A percentile compares a stretch with the other conserved stretches of the same genome.
Conservation (phyloP, 1,284 basidiomycete species). For the Cryptococcus neoformans region DNA sequence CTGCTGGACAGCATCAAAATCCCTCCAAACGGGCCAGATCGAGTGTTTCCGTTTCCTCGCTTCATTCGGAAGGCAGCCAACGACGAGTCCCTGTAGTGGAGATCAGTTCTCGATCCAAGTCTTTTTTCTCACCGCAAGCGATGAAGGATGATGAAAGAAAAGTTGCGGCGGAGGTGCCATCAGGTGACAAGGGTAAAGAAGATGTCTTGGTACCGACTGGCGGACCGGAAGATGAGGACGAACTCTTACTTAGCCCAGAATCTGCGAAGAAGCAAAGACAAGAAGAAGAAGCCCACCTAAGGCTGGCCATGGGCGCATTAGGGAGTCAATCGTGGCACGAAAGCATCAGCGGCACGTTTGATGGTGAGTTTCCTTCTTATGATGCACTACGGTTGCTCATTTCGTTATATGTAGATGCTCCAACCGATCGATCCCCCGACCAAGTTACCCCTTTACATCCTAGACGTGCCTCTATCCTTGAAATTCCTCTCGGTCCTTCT, state of each 20-base stretch:
- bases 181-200: neutral
- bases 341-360: no score
- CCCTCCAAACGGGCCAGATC: neutral
- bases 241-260: slow-evolving; percentile 27
- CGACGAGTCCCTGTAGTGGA: slow-evolving; percentile 6
- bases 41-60: slow-evolving; percentile 2
- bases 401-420: no score
- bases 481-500: slow-evolving; percentile 2
- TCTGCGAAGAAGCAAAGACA: slow-evolving; percentile 15
- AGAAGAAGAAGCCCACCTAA: slow-evolving; percentile 24
- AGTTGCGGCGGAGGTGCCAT: neutral
- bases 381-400: no score
- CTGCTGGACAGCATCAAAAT: neutral
- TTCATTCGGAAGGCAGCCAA: neutral
- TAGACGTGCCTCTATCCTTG: no score
- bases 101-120: neutral
- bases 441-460: neutral
- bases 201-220: neutral
- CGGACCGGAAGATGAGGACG: slow-evolving; percentile 16
- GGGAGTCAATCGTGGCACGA: no score
- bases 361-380: no score
- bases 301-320: neutral
- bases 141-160: neutral
- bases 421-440: neutral
- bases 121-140: neutral